Evolutionary conservation across 495 filamentous ascomycete genomes (phyloP), one percentile per base, ranked within the genome.

Genomic region (Daldinia bambusicola): DNA sequence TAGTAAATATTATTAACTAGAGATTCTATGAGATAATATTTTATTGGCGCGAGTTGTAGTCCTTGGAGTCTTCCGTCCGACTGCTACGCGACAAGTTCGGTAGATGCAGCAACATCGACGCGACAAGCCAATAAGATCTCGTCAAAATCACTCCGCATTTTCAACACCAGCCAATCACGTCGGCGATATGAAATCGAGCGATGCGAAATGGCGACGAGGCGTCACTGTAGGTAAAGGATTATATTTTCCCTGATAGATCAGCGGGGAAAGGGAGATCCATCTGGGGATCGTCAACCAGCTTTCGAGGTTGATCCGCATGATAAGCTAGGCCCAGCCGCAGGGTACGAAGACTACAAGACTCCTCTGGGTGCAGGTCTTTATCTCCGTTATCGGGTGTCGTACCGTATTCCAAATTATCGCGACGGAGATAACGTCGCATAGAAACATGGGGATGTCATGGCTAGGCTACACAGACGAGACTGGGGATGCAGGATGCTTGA

Each of bases 331-430:
- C 61, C 56, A 53, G 70, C 38, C 43, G 66, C 57, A 69, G 66
- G 36, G 34, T 67, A 61, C 58, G n/a, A 61, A 69, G 26, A 41
- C 61, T 61, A 34, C 34, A 41, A 62, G 61, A 32, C 36, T 55
- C 57, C 14, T 61, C 57, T 74, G 55, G 66, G 38, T 62, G 30
- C 67, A 58, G 38, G 41, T 43, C 66, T 70, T 74, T 74, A 74
- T 74, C 71, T 74, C 71, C 71, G 71, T 74, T 74, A 74, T 74
- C 71, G 71, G 71, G 66, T 63, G 66, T 70, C 58, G 62, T 64
- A 59, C 58, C 37, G 52, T 66, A 26, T 37, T 26, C 52, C 43
- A 34, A 63, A 50, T 57, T 56, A 60, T 63, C 30, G 62, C 58
- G 61, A 62, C 70, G 70, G 70, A 74, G 71, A 74, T 74, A 70